These are phyloP conservation scores for Yarrowia hollandica DNA, from an alignment of 805 yeast species.

Conservation along the genomic window DNA sequence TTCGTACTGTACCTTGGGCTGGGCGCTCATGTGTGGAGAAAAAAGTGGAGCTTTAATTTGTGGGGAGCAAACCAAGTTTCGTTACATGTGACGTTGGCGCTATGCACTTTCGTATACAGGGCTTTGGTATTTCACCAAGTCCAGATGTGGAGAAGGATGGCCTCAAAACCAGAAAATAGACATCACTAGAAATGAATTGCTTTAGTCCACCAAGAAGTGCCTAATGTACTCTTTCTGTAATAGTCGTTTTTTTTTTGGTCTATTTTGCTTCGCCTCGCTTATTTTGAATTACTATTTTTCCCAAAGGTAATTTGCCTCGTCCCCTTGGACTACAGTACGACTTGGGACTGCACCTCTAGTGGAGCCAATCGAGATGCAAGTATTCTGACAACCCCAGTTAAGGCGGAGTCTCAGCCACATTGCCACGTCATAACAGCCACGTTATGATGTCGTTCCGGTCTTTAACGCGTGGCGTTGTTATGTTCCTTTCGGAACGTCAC, in stretches of 20 bases:
- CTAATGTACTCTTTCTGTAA: no score
- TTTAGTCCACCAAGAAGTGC: background rate
- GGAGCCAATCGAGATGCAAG: background rate
- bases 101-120: no score
- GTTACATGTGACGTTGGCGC: background rate
- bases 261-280: conserved; percentile 24
- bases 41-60: background rate
- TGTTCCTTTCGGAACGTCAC: background rate
- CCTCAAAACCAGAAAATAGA: no score
- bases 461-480: conserved; percentile 10
- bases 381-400: no score
- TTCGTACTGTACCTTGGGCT: no score
- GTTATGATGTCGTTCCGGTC: background rate
- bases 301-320: conserved; percentile 9
- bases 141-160: no score
- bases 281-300: conserved; percentile 6
- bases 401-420: background rate
- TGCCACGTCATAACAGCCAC: background rate
- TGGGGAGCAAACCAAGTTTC: conserved; percentile 3
- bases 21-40: background rate
- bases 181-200: background rate
- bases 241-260: conserved; percentile 6
- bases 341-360: background rate
- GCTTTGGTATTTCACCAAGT: no score
- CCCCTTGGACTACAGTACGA: background rate